Base-by-base conservation (phyloP, 2,329 filamentous ascomycete species). In the Ophiostoma triangulosporum region DNA sequence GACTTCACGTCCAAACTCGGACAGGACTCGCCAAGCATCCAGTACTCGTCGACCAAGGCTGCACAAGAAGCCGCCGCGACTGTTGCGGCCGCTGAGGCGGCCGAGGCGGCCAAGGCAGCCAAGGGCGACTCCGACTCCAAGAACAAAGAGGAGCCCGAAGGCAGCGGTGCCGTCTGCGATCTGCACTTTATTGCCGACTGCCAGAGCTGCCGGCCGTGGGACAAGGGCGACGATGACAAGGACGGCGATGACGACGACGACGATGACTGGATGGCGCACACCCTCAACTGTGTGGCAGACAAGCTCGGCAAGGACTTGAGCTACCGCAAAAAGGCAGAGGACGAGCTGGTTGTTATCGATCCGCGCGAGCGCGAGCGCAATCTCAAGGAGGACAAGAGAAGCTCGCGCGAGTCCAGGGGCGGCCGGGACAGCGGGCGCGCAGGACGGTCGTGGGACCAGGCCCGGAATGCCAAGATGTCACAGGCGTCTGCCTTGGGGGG, bases 111-210 rank as follows among this genome's bases (percentile, higher is more conserved):
- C 53, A 43, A 57, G n/a, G 22, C 38, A 3, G n/a, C 29, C 29
- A 33, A 33, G 31, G 31, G 12, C 11, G 22, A 17, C 15, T 6
- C 63, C 17, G 40, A 58, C 4, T 49, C 59, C 11, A 29, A 40
- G 15, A 31, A 46, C 20, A 26, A 43, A 4, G 26, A 32, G 1
- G 38, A 32, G 5, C 63, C 59, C 12, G 48, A 52, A 3, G 45
- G n/a, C 14, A 50, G 26, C 14, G 48, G 54, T 26, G 51, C 46
- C 50, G 74, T 94, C 4, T 98, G 93, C 64, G 93, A 97, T 65
- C 70, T 98, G 33, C 93, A 98, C 66, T 98, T 97, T 67, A 94
- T 98, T 58, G 86, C 86, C 49, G 87, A 94, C 62, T 98, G 93
- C 66, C 88, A 95, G 64, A 95, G 88, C 45, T 97, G 93, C 66